These are phyloP conservation scores for Acacia concinna DNA, from an alignment of 331 rosid genomes.

Conservation along the genomic window DNA sequence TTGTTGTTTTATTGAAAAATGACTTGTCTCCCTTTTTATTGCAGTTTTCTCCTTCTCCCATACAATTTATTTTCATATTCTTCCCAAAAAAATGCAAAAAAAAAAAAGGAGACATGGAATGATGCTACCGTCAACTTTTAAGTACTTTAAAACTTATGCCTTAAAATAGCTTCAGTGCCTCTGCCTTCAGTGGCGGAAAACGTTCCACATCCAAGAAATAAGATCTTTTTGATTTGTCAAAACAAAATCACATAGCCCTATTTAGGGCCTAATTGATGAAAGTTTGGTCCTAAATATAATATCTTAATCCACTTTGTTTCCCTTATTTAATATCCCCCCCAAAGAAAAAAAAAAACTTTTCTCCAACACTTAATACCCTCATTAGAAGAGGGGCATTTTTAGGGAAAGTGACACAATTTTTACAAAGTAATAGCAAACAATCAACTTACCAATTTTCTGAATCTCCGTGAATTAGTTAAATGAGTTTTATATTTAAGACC, in stretches of 20 bases:
- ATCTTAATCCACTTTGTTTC: background rate
- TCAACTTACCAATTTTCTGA: background rate
- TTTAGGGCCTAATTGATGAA: too few relatives aligned
- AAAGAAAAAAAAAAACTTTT: too few relatives aligned
- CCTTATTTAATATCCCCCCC: background rate
- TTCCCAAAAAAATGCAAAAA: background rate
- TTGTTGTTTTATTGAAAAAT: background rate
- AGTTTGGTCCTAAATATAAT: too few relatives aligned
- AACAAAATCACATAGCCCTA: background rate
- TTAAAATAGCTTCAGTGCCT: background rate
- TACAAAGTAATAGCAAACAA: background rate
- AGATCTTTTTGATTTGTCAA: background rate
- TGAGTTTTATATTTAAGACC: background rate
- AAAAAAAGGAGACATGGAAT: background rate
- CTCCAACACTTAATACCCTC: background rate
- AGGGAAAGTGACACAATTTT: background rate
- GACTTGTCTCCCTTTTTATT: background rate
- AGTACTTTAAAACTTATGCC: background rate
- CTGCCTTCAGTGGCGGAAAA: background rate
- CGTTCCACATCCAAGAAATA: background rate
- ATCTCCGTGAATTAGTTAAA: background rate
- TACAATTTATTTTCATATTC: background rate
- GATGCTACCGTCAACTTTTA: background rate
- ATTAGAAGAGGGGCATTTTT: background rate
- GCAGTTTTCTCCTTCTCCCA: background rate